Evolutionary conservation across 371 early-diverging fungal species (phyloP), one percentile per base, ranked within the genome.

Genomic region (Syncephalis plumigaleata): DNA sequence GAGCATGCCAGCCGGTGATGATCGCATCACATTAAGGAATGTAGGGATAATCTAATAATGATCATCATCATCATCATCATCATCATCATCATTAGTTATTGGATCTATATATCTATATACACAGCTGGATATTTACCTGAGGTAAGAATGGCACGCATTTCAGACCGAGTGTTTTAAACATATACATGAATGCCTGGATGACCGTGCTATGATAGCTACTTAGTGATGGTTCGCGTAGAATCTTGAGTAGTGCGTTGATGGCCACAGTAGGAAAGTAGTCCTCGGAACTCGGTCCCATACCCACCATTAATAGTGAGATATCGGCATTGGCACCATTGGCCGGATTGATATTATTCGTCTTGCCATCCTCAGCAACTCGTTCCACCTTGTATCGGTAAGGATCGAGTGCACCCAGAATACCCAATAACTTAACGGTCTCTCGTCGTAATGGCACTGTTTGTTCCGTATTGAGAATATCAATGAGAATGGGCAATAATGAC

Each of bases 391-490:
- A 85, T 46, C 75, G 68, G 58, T 91, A 91, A 16, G 98, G 95
- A 71, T 94, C 95, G 17, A 97, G 60, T 1, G 98, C 98, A 40
- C 98, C 98, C 9, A 97, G 62, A 22, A 88, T 87, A 51, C 98
- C 98, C 56, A 97, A 75, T 16, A 87, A 60, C 51, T 85, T 89
- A 37, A 92, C 81, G 0, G 87, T 82, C 55, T 92, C 91, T 16
- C 78, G 66, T 24, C 93, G 70, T 22, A 94, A 80, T 2, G 52
- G 60, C 9, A 53, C 55, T 17, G 56, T 70, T 54, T 74, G 83
- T 64, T 92, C 95, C 0, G 82, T 75, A 56, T 87, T 88, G 48
- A 97, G 62, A 37, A 94, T 86, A 13, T 61, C 65, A 38, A 90
- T 78, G 27, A 94, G 59, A 7, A 81, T 73, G 47, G 75, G 71